Base-by-base conservation (phyloP, 2,329 filamentous ascomycete species). In the Hysterium pulicare region DNA sequence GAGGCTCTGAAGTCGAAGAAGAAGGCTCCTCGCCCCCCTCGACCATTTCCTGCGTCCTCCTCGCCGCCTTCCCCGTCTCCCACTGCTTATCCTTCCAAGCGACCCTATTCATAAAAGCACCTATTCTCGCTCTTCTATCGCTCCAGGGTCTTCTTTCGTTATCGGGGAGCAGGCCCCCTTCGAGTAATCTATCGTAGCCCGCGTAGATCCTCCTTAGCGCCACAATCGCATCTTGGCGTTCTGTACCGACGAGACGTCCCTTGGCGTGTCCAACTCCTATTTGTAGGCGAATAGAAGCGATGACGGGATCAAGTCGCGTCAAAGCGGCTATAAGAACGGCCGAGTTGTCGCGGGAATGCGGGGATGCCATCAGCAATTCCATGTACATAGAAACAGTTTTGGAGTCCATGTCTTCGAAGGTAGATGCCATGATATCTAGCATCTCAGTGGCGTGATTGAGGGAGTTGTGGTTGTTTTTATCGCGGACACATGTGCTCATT, bases 391-490 rank as follows among this genome's bases (percentile, higher is more conserved):
- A 41, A 11, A 57, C 54, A 5, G 54, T 46, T 39, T 61, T 64
- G 2, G 58, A 20, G 40, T 67, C 62, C 7, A 46, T 54, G 34
- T 67, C 59, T 28, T 57, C 55, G 8, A 63, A 46, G 1, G 49
- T 49, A 9, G 47, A 41, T 9, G 38, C 48, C 61, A 66, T 65
- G 22, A 54, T 49, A 9, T 82, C 72, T 22, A 95, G 69, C 20
- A 95, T 72, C 38, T 72, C 66, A 38, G 73, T 79, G 4, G 87
- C 85, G 50, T 85, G 76, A 3, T 72, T 67, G 50, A 95, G 77
- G 17, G 80, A 78, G 40, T 83, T 78, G n/a, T 64, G 73, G 62
- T 94, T 95, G 42, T 83, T 82, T 58, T 82, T 84, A 71, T 96
- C 89, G 43, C 84, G 79, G 19, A 81, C 70, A 64, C 90, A 95